Conservation (phyloP, 108 stramenopile species). For the Skeletonema potamos region DNA sequence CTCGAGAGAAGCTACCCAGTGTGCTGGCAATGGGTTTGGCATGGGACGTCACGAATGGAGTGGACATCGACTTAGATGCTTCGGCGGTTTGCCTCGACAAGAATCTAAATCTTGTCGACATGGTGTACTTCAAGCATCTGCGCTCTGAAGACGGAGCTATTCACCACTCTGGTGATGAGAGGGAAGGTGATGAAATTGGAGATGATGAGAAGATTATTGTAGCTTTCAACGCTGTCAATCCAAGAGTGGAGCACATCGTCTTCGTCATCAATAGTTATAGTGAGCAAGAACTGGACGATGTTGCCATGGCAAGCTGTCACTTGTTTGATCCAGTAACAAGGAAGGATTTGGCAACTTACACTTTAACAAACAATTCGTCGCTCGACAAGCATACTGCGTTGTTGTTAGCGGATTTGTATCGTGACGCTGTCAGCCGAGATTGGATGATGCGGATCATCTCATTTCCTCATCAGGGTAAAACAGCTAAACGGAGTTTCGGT, state of each 20-base stretch:
- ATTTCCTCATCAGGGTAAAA: slow-evolving; percentile 28
- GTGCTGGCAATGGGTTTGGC: slow-evolving; percentile 43
- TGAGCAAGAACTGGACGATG: slow-evolving; percentile 54
- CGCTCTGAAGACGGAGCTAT: slow-evolving; percentile 39
- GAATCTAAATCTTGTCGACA: slow-evolving; percentile 33
- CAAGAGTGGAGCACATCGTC: slow-evolving; percentile 35
- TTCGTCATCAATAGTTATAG: slow-evolving; percentile 53
- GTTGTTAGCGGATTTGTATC: slow-evolving; percentile 44
- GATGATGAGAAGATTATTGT: slow-evolving; percentile 51
- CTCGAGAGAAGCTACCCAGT: slow-evolving; percentile 12
- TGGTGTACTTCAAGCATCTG: slow-evolving; percentile 37
- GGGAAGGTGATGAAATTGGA: slow-evolving; percentile 43
- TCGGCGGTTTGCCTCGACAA: slow-evolving; percentile 43
- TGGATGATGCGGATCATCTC: slow-evolving; percentile 48
- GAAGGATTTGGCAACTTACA: slow-evolving; percentile 43
- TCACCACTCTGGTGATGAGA: slow-evolving; percentile 47
- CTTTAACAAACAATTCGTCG: slow-evolving; percentile 34
- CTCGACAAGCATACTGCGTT: slow-evolving; percentile 44
- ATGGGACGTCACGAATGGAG: slow-evolving; percentile 57
- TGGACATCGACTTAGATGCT: slow-evolving; percentile 52
- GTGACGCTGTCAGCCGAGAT: slow-evolving; percentile 17
- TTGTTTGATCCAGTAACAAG: slow-evolving; percentile 42
- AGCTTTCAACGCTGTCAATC: slow-evolving; percentile 27
- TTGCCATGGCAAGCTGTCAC: slow-evolving; percentile 47
- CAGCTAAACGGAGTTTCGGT: slow-evolving; percentile 9